Conservation (phyloP, 1,284 basidiomycete species). For the Boletus smithii region DNA sequence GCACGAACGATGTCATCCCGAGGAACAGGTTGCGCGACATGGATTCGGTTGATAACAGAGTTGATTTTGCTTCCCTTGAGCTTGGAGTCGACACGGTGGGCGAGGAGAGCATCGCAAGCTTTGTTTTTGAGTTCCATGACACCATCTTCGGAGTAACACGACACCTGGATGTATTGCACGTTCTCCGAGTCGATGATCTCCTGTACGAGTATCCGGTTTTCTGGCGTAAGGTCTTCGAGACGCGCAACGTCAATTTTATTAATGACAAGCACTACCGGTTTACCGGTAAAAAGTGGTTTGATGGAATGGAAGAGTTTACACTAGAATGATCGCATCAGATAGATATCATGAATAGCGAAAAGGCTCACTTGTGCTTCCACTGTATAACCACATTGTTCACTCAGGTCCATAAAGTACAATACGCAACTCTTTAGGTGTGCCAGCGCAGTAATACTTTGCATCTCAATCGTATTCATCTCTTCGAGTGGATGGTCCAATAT, state of each 20-base stretch:
- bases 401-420: constrained; percentile 96
- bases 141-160: constrained; percentile 92
- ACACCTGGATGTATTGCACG: constrained; percentile 77
- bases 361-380: constrained; percentile 82
- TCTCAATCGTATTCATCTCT: constrained; percentile 99
- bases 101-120: constrained; percentile 89
- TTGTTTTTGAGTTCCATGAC: constrained; percentile 93
- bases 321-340: constrained; percentile 38
- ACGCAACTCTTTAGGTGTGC: constrained; percentile 91
- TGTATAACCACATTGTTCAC: constrained; percentile 94
- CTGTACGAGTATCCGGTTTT: constrained; percentile 75
- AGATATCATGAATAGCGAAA: background rate
- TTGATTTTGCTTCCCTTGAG: constrained; percentile 92
- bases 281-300: constrained; percentile 90
- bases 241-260: constrained; percentile 94
- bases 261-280: constrained; percentile 88
- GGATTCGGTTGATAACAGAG: constrained; percentile 87
- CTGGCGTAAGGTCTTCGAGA: constrained; percentile 74
- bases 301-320: constrained; percentile 98
- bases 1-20: constrained; percentile 82
- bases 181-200: constrained; percentile 77
- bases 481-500: constrained; percentile 92
- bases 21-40: constrained; percentile 86
- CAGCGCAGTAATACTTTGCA: constrained; percentile 96
- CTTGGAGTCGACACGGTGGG: constrained; percentile 90